Conservation (phyloP, 768 basidiomycete species). For the Phylloporus rhodoxanthus region DNA sequence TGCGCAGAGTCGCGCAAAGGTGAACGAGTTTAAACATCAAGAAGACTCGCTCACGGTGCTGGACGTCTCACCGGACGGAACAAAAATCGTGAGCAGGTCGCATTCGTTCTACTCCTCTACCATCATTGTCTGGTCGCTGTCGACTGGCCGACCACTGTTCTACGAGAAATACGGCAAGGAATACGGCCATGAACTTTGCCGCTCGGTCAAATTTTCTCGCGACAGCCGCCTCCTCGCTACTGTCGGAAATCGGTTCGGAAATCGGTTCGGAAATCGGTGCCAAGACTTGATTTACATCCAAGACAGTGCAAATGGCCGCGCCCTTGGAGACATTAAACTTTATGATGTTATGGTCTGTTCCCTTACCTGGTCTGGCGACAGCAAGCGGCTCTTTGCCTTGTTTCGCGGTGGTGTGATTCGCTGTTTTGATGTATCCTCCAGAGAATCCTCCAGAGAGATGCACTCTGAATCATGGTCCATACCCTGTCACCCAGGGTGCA, state of each 20-base stretch:
- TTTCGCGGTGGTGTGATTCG: background rate
- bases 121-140: background rate
- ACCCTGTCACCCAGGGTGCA: no score
- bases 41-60: background rate
- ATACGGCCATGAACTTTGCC: no score
- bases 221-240: background rate
- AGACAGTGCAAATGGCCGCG: background rate
- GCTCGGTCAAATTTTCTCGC: background rate
- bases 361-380: no score
- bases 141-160: background rate
- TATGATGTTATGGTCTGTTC: background rate
- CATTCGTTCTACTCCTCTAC: no score
- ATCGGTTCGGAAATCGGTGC: background rate
- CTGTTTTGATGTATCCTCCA: background rate
- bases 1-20: background rate
- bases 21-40: background rate
- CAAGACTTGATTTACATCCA: background rate
- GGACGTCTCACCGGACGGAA: background rate
- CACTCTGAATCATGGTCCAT: background rate
- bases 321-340: background rate
- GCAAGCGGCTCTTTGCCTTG: background rate
- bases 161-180: background rate
- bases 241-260: no score
- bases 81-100: background rate
- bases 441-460: no score